Evolutionary conservation across 352 stramenopile species (phyloP).

Genomic region (Phytopythium chamaehyphon): DNA sequence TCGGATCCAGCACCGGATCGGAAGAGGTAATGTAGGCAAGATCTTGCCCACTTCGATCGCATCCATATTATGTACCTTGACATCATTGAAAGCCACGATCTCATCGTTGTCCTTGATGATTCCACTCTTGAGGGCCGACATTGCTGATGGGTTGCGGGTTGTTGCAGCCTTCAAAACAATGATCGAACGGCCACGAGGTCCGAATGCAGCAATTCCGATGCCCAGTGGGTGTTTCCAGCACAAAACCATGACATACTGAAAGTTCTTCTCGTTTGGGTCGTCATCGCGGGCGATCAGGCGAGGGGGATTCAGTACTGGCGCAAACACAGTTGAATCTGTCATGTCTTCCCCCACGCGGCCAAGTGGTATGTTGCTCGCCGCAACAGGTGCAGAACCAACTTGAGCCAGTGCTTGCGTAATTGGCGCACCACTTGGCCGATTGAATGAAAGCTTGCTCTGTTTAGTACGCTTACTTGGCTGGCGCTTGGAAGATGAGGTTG

Average conservation of each 20-base stretch:
- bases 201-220: slow-evolving; percentile 29
- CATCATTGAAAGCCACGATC: slow-evolving; percentile 59
- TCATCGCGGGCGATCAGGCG: slow-evolving; percentile 11
- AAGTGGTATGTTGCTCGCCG: background rate
- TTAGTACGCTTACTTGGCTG: background rate
- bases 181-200: slow-evolving; percentile 3
- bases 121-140: slow-evolving; percentile 39
- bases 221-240: slow-evolving; percentile 50
- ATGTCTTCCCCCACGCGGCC: background rate
- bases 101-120: slow-evolving; percentile 62
- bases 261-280: slow-evolving; percentile 19
- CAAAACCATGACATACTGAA: slow-evolving; percentile 64
- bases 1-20: slow-evolving; percentile 57
- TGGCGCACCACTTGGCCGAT: no score
- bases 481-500: background rate
- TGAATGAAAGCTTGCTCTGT: slow-evolving; percentile 1
- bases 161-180: slow-evolving; percentile 25
- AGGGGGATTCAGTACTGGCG: slow-evolving; percentile 20
- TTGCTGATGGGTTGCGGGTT: slow-evolving; percentile 33
- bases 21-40: slow-evolving; percentile 25
- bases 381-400: background rate
- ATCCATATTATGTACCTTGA: slow-evolving; percentile 25
- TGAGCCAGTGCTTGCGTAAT: no score
- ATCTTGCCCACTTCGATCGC: slow-evolving; percentile 26
- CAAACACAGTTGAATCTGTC: slow-evolving; percentile 31